Base-by-base conservation (phyloP, 1,284 basidiomycete species). In the Veloporphyrellus conicus region DNA sequence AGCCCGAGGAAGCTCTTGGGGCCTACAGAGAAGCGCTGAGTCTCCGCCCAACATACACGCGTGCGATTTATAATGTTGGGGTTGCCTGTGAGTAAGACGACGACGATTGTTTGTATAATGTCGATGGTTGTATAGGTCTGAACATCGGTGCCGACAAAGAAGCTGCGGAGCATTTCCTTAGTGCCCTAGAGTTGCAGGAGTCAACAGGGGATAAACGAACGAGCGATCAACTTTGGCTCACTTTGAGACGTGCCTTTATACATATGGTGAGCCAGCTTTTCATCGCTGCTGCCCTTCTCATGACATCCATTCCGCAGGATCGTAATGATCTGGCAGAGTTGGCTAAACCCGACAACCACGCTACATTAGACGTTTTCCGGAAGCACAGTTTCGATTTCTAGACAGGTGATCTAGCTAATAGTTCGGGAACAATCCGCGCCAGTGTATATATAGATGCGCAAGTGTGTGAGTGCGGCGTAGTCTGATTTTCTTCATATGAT, bases 1-100 rank as follows among this genome's bases (percentile, higher is more conserved):
- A 91, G 57, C 90, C 95, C 0, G 96, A 99, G 68, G 91, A 96
- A 66, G 95, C 96, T 3, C 79, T 99, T 28, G 90, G 91, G 34
- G 94, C 93, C 12, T 99, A 99, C 67, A 79, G 90, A 53, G 85
- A 93, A 64, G 96, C 96, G 0, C 74, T 99, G n/a, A 86, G 87
- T 61, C 73, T 98, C 41, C 83, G 94, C 34, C 96, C 96, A 14
- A 94, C 93, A 3, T 99, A 97, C 65, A 98, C 96, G 0, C 82
- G 96, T 11, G 96, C 95, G 6, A 93, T 98, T 31, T 98, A 96
- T 67, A 99, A 99, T 63, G 88, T 99, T 29, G 93, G 93, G 31
- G 94, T 98, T 20, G 93, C 93, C 18, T 98, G 94, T 90, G 61
- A 59, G 79, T 75, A 22, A 32, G 28, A 28, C 29, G 40, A 20